Evolutionary conservation across 2,329 filamentous ascomycete genomes (phyloP).

Genomic region (Cercospora sp.): DNA sequence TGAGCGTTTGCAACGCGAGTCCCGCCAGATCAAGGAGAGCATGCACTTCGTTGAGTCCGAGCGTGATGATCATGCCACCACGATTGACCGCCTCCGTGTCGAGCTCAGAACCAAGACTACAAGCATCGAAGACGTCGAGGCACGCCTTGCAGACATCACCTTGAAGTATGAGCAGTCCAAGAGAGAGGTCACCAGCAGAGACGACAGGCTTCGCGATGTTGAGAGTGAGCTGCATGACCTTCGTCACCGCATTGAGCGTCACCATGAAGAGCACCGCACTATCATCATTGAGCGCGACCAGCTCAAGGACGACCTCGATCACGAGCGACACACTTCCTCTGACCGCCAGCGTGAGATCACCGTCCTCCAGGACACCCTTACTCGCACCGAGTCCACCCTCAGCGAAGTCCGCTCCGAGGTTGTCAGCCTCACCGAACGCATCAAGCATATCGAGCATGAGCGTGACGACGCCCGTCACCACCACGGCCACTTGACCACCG

Average conservation of each 20-base stretch:
- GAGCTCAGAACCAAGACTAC: conserved; percentile 33
- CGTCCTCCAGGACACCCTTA: conserved; percentile 28
- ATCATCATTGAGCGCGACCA: conserved; percentile 33
- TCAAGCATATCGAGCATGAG: conserved; percentile 33
- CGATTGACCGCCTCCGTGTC: conserved; percentile 32
- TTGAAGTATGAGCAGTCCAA: conserved; percentile 31
- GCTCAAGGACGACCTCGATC: conserved; percentile 32
- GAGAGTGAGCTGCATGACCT: conserved; percentile 31
- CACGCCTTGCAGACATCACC: conserved; percentile 27
- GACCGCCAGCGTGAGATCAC: conserved; percentile 30
- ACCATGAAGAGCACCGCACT: conserved; percentile 31
- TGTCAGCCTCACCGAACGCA: conserved; percentile 28
- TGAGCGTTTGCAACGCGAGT: conserved; percentile 31
- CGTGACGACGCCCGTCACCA: conserved; percentile 33
- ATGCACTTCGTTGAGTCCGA: conserved; percentile 34
- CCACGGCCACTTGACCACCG: conserved; percentile 26
- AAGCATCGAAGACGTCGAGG: conserved; percentile 30
- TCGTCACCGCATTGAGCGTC: conserved; percentile 29
- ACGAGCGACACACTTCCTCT: conserved; percentile 28
- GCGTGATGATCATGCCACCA: conserved; percentile 34
- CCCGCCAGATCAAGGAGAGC: conserved; percentile 31
- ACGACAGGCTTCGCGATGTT: conserved; percentile 31
- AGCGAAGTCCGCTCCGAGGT: conserved; percentile 29
- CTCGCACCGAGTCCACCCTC: conserved; percentile 29
- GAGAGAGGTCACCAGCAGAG: conserved; percentile 30